Evolutionary conservation across 371 early-diverging fungal species (phyloP).

Genomic region (Mortierella sp.): DNA sequence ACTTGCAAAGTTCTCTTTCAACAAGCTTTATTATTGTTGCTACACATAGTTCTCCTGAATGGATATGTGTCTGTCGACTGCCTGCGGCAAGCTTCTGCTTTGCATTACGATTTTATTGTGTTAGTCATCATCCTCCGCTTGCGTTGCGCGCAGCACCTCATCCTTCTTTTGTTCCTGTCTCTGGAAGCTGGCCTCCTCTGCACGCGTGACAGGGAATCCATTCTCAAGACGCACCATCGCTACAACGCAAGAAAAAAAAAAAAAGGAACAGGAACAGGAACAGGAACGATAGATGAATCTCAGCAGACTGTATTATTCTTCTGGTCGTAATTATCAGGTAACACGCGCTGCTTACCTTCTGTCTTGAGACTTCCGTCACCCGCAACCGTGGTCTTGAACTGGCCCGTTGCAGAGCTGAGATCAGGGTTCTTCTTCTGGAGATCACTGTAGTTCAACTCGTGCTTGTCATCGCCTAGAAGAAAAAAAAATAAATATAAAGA

Average conservation of each 20-base stretch:
- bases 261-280: too few species aligned
- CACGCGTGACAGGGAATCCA: conserved; percentile 39
- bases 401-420: conserved; percentile 25
- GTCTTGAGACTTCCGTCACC: conserved; percentile 28
- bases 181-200: conserved; percentile 23
- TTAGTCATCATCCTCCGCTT: conserved; percentile 9
- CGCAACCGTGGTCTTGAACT: conserved; percentile 42
- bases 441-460: conserved; percentile 32
- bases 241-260: conserved; percentile 1
- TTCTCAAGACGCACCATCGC: conserved; percentile 37
- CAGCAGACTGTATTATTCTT: too few species aligned
- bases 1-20: background rate
- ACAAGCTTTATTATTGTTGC: too few species aligned
- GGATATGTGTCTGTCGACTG: too few species aligned
- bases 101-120: background rate
- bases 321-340: background rate
- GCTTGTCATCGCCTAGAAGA: conserved; percentile 25
- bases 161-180: conserved; percentile 29
- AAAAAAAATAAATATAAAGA: too few species aligned
- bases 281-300: too few species aligned
- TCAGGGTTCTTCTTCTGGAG: conserved; percentile 24
- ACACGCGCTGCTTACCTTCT: conserved; percentile 20
- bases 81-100: background rate
- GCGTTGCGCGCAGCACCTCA: conserved; percentile 31
- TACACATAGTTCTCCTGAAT: too few species aligned